Percentiles rank a stretch among this genome's conserved stretches.
Conservation (phyloP, 75 land plant species). For the Pinus tabuliformis region DNA sequence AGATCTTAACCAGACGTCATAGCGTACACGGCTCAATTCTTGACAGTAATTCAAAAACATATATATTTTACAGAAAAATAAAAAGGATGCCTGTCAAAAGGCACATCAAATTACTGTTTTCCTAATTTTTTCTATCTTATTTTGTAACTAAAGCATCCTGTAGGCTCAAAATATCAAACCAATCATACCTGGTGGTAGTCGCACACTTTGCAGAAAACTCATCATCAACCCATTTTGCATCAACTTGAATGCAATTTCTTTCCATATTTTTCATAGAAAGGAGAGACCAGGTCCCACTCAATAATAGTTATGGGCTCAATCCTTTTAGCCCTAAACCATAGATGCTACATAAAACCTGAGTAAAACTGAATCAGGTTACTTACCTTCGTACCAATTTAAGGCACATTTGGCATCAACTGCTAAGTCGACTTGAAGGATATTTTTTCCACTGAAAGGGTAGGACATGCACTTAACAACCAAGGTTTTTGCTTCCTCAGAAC, state of each 20-base stretch:
- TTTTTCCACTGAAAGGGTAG: constrained; percentile 81
- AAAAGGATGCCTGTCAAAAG: no score
- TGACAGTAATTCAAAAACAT: no score
- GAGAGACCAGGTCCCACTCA: not conserved
- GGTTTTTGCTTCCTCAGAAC: constrained; percentile 72
- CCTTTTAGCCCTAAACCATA: not conserved
- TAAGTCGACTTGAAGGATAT: constrained; percentile 72
- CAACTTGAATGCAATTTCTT: not conserved
- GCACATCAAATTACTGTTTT: no score
- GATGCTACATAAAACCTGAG: not conserved
- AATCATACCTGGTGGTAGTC: no score
- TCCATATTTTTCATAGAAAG: not conserved
- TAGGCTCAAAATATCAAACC: no score
- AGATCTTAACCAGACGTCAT: no score
- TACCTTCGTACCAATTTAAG: constrained; percentile 86
- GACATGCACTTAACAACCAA: constrained; percentile 91
- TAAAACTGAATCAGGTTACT: constrained; percentile 33
- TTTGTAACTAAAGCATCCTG: no score
- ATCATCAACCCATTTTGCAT: not conserved
- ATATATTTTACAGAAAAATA: no score
- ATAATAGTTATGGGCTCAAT: not conserved
- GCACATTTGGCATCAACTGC: constrained; percentile 94
- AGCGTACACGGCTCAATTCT: no score
- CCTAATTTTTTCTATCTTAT: no score
- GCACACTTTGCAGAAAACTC: no score